Base-by-base conservation (phyloP, 495 filamentous ascomycete genomes). In the Neurospora sp. region DNA sequence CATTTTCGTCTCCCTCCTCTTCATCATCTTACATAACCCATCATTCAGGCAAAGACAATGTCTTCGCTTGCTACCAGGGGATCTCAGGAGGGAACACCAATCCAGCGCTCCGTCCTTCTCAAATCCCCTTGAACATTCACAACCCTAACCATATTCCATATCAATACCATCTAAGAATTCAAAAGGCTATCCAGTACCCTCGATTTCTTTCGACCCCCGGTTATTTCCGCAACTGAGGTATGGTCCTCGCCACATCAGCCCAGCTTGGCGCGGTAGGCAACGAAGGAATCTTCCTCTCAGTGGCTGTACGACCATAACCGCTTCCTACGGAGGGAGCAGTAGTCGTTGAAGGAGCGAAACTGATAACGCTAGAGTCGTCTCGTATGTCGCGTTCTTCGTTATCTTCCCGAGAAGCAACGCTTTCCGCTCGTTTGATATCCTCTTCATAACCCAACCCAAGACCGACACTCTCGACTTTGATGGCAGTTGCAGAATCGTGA, bases 241-340 rank as follows among this genome's bases (percentile, higher is more conserved):
- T 35, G 27, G 54, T 48, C 70, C 70, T 70, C 11, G 78, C 79
- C 5, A 82, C 78, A 70, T 80, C 80, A 10, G 80, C 80, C 80
- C 80, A 82, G 42, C 80, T 82, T 70, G 77, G 72, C 2, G 74
- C 78, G 39, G 79, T 82, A 10, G 79, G 80, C 59, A 82, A 38
- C 4, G 76, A 39, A 39, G 80, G 80, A 18, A 79, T 66, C 40
- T 66, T 74, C 7, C 76, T 39, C n/a, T 18, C 12, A 62, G 23
- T 40, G 1, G 46, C 59, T 3, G 48, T 72, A 80, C 69, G 79
- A 81, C 40, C 77, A 5, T 14, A 69, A 66, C 23, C 75, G 76
- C n/a, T 74, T 70, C 11, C 74, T 73, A 35, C 70, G 69, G 12
- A 73, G 8, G 4, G 78, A 72, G 41, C 31, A 20, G 72, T 76